Conservation (phyloP, 257 asterid species). For the Solanum gracilifrons region DNA sequence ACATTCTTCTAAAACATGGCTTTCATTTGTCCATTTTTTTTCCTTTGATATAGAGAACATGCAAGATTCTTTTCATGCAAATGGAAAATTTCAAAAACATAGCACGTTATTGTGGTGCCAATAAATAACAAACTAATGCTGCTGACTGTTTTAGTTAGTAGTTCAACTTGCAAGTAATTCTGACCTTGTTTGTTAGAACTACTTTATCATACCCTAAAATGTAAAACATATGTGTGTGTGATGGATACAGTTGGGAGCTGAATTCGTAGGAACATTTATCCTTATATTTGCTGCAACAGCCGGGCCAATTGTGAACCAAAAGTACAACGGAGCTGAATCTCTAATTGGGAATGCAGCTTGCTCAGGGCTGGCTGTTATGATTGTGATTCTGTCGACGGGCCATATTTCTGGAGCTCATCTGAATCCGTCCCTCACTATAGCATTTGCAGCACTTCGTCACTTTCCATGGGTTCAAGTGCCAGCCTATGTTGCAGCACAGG, state of each 20-base stretch:
- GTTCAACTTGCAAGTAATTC: not conserved
- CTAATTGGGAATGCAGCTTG: conserved; percentile 76
- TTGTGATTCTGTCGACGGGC: conserved; percentile 75
- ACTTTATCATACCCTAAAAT: not conserved
- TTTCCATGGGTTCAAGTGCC: conserved; percentile 92
- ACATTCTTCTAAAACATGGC: not conserved
- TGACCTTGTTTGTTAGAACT: not conserved
- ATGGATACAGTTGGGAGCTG: conserved; percentile 63
- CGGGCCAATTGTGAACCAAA: conserved; percentile 82
- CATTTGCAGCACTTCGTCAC: conserved; percentile 84
- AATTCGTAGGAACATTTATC: conserved; percentile 88
- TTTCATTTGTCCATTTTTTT: not conserved
- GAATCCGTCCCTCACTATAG: conserved; percentile 76
- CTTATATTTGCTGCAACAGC: conserved; percentile 82
- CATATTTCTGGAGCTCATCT: conserved; percentile 95
- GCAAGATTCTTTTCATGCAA: not conserved
- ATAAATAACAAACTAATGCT: not conserved
- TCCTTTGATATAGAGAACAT: not conserved
- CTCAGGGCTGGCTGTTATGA: conserved; percentile 84
- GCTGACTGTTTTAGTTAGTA: not conserved
- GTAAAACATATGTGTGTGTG: not conserved
- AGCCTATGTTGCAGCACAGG: conserved; percentile 72
- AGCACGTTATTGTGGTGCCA: not conserved
- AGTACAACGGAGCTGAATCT: conserved; percentile 56
- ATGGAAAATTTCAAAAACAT: not conserved